A percentile compares a stretch with the other conserved stretches of the same genome.
phyloP scores from a whole-genome alignment of 306 rosid genomes.

The Lathyrus aphaca region DNA sequence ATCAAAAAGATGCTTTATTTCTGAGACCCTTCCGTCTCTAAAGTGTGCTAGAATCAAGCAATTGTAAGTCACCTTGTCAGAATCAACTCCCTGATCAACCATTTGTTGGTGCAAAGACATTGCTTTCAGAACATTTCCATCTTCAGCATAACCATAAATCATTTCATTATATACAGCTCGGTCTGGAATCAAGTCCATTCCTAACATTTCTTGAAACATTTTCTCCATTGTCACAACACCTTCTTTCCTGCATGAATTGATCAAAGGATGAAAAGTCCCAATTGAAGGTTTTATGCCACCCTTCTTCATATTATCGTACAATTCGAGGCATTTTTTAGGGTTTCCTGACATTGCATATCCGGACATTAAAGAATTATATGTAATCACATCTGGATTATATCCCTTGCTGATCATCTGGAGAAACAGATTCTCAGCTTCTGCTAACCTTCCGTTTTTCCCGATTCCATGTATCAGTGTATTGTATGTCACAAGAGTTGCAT shows the following conservation, averaged over 20 bases:
- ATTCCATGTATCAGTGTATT: constrained; percentile 71
- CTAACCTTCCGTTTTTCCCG: constrained; percentile 60
- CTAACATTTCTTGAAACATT: constrained; percentile 59
- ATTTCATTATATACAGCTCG: constrained; percentile 58
- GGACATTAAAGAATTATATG: constrained; percentile 80
- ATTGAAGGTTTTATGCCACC: constrained; percentile 65
- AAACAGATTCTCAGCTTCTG: constrained; percentile 64
- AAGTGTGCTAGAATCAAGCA: constrained; percentile 72
- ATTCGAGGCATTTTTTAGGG: constrained; percentile 58
- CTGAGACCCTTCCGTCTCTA: constrained; percentile 55
- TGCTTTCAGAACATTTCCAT: constrained; percentile 61
- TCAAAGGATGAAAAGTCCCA: constrained; percentile 68
- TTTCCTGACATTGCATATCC: constrained; percentile 62
- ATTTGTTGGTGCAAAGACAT: constrained; percentile 57
- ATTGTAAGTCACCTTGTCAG: constrained; percentile 78
- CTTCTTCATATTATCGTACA: constrained; percentile 67
- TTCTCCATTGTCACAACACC: constrained; percentile 53
- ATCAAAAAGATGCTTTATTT: constrained; percentile 54
- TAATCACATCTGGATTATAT: constrained; percentile 64
- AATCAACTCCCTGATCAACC: constrained; percentile 55
- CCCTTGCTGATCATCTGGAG: constrained; percentile 53
- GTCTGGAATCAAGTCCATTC: constrained; percentile 63
- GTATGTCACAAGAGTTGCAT: constrained; percentile 73
- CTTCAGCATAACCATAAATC: constrained; percentile 45
- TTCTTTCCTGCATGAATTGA: constrained; percentile 58